Conservation (phyloP, 768 basidiomycete species). For the Botryobasidium botryosum region DNA sequence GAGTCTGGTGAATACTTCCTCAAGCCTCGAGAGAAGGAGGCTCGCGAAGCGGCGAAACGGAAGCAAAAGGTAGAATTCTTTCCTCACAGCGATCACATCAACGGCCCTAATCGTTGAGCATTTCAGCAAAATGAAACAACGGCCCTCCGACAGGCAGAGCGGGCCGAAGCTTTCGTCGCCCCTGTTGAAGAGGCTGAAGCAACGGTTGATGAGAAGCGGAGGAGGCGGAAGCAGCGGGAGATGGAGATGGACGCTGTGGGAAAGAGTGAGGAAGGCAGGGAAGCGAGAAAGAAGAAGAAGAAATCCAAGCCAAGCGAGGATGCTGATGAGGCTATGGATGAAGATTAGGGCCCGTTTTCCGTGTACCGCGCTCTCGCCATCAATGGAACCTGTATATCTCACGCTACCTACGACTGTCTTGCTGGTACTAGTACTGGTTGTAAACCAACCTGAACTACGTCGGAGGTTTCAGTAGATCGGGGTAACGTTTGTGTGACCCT, state of each 20-base stretch:
- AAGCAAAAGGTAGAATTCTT: conserved; percentile 50
- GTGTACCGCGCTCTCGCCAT: neutral
- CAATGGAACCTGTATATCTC: conserved; percentile 1
- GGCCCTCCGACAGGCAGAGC: conserved; percentile 53
- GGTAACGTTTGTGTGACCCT: too few relatives aligned
- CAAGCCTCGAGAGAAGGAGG: conserved; percentile 74
- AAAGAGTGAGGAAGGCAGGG: conserved; percentile 10
- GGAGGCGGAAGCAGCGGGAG: conserved; percentile 32
- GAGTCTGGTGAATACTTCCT: conserved; percentile 98
- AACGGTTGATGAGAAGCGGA: conserved; percentile 58
- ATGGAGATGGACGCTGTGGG: conserved; percentile 21
- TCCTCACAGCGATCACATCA: neutral
- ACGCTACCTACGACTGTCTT: neutral
- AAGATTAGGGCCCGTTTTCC: neutral
- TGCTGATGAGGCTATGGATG: neutral
- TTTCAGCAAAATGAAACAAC: conserved; percentile 61
- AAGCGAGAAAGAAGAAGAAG: conserved; percentile 24
- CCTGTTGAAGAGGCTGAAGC: conserved; percentile 62
- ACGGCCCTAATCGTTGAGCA: neutral
- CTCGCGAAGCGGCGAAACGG: conserved; percentile 47
- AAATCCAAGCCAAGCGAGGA: conserved; percentile 15
- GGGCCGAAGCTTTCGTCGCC: conserved; percentile 77
- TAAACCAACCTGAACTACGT: too few relatives aligned
- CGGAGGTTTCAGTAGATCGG: too few relatives aligned
- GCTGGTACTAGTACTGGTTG: too few relatives aligned